Base-by-base conservation (phyloP, 73 alveolate species). In the Symbiodinium pilosum region DNA sequence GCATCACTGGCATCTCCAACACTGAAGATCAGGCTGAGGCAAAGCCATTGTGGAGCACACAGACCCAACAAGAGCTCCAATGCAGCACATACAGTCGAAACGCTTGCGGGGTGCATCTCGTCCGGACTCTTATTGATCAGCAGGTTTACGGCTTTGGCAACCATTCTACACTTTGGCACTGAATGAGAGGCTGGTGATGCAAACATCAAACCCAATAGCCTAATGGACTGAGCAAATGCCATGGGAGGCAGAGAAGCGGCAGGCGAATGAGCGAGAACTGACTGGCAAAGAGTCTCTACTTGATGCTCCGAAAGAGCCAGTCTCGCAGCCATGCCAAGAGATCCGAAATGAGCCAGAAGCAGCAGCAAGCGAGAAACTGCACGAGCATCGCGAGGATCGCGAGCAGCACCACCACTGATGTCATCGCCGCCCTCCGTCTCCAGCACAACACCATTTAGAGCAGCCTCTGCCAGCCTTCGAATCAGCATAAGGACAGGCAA, bases 91-190 rank as follows among this genome's bases (percentile, higher is more conserved):
- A 91, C 59, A 4, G 97, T 91, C 24, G 97, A 43, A 41, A 86
- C 71, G 43, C 54, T 71, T 83, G 73, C 73, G 40, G 69, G 94
- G 12, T 83, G n/a, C 30, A 30, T 41, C 24, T 83, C 56, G 5
- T 85, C 97, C 38, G 81, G 81, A 64, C 81, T 38, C 39, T 91
- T 91, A 88, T 91, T 91, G 83, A 91, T 91, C 52, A 91, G 40
- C 54, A 91, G 97, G 88, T 91, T 91, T 88, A 91, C 97, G 12
- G 97, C 97, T 43, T 91, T 91, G 28, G 97, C 97, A 5, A 91
- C 97, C 97, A 91, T 91, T 51, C 97, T 41, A 81, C 84, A 91
- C 52, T 91, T 91, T 43, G 97, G 97, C 89, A 91, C 97, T 24
- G 97, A 91, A 52, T 91, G 97, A 26, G 77, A 39, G 21, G 81